These are phyloP conservation scores for Mortierella alpina DNA, from an alignment of 192 early-diverging fungal species.

Conservation along the genomic window DNA sequence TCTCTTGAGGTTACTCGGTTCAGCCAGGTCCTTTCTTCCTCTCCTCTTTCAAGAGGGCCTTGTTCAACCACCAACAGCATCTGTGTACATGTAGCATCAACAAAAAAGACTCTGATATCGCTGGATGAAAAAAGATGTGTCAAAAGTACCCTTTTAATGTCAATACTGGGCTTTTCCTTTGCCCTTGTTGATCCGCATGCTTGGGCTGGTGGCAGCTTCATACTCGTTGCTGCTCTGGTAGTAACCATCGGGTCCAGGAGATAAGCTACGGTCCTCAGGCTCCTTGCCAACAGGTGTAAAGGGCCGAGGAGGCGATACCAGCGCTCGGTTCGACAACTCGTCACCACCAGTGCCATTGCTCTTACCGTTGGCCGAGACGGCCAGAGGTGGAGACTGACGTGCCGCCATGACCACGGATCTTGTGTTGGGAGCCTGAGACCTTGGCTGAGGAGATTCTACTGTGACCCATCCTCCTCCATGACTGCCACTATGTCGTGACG, in stretches of 20 bases:
- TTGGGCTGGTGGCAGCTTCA: slow-evolving; percentile 48
- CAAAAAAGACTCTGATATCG: no score
- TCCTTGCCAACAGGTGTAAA: slow-evolving; percentile 10
- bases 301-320: neutral
- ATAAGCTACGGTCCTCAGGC: neutral
- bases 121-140: no score
- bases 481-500: neutral
- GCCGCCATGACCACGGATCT: neutral
- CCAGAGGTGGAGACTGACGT: slow-evolving; percentile 2
- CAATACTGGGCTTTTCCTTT: slow-evolving; percentile 22
- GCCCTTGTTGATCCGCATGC: slow-evolving; percentile 38
- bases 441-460: slow-evolving; percentile 20
- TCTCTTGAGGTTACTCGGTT: neutral
- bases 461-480: slow-evolving; percentile 14
- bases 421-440: slow-evolving; percentile 3
- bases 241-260: slow-evolving; percentile 20
- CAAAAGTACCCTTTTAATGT: neutral
- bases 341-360: neutral
- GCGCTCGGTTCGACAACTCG: neutral
- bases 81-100: no score
- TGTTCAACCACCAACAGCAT: no score
- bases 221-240: slow-evolving; percentile 49
- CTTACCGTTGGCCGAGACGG: neutral
- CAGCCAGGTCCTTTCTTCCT: neutral
- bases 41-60: no score